A percentile compares a stretch with the other conserved stretches of the same genome.
Evolutionary conservation across 805 yeast species (phyloP).

Genomic region (Lachancea quebecensis): DNA sequence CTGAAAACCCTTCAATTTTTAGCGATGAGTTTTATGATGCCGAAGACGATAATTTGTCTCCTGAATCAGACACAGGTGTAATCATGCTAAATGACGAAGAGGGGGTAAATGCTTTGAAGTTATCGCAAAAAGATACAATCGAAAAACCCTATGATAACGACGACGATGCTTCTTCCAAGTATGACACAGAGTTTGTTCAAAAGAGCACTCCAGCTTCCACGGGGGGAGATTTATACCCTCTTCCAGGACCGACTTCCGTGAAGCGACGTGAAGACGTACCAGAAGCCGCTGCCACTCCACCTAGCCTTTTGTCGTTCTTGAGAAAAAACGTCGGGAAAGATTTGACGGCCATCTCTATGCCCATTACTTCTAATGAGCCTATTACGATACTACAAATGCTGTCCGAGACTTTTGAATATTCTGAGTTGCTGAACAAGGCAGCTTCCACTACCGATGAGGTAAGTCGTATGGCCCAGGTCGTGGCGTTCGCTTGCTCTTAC

Average conservation of each 20-base stretch:
- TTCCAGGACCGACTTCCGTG: slow-evolving; percentile 43
- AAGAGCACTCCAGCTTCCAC: slow-evolving; percentile 3
- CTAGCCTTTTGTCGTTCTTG: slow-evolving; percentile 69
- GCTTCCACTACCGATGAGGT: slow-evolving; percentile 42
- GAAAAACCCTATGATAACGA: slow-evolving; percentile 2
- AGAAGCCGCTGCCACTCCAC: slow-evolving; percentile 62
- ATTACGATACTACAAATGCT: slow-evolving; percentile 71
- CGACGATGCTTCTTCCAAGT: slow-evolving; percentile 7
- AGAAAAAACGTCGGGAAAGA: slow-evolving; percentile 93
- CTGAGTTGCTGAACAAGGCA: slow-evolving; percentile 59
- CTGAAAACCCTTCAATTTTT: slow-evolving; percentile 22
- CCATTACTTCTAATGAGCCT: slow-evolving; percentile 92
- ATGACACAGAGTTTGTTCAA: slow-evolving; percentile 4
- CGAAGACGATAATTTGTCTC: slow-evolving; percentile 38
- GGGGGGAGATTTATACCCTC: slow-evolving; percentile 51
- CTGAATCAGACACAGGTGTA: slow-evolving; percentile 37
- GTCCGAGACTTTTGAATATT: slow-evolving; percentile 75
- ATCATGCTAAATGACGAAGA: slow-evolving; percentile 43
- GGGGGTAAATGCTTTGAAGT: slow-evolving; percentile 6
- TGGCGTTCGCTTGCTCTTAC: slow-evolving; percentile 75
- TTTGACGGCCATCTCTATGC: slow-evolving; percentile 79
- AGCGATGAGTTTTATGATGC: slow-evolving; percentile 62
- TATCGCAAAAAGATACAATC: slow-evolving; percentile 1
- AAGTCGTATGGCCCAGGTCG: slow-evolving; percentile 54
- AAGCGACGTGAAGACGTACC: slow-evolving; percentile 53